Conservation (phyloP, 1,139 yeast species). For the Scheffersomyces stambukii region DNA sequence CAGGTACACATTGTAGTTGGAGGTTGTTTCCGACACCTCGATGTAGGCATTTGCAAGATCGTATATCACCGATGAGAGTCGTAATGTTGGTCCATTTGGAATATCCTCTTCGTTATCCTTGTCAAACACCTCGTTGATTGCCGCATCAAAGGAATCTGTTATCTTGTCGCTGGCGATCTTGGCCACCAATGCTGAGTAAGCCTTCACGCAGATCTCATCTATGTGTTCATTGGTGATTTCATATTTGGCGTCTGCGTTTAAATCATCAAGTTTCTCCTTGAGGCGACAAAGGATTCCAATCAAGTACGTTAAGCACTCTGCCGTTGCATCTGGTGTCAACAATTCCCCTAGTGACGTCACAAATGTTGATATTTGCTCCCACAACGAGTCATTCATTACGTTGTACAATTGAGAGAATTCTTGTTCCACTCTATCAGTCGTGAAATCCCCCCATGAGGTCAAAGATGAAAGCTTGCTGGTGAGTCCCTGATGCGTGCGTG, state of each 20-base stretch:
- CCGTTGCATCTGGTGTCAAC: constrained; percentile 9
- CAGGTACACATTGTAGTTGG: constrained; percentile 19
- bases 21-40: constrained; percentile 3
- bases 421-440: constrained; percentile 7
- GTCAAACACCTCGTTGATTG: constrained; percentile 5
- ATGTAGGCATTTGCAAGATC: constrained; percentile 17
- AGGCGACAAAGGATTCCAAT: constrained; percentile 7
- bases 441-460: constrained; percentile 15
- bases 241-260: not conserved
- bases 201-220: constrained; percentile 2
- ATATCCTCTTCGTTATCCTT: constrained; percentile 9
- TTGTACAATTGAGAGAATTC: constrained; percentile 11
- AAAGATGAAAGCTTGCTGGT: constrained; percentile 3
- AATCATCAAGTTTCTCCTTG: constrained; percentile 5
- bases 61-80: constrained; percentile 20
- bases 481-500: constrained; percentile 6
- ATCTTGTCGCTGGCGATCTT: constrained; percentile 9
- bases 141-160: constrained; percentile 4
- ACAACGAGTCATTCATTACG: constrained; percentile 10
- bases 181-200: no score
- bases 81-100: constrained; percentile 22
- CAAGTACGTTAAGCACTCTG: constrained; percentile 6
- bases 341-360: constrained; percentile 5
- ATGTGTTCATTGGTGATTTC: not conserved
- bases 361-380: constrained; percentile 11